Evolutionary conservation across 495 filamentous ascomycete genomes (phyloP), one percentile per base, ranked within the genome.

Genomic region (Filosporella fistucella): DNA sequence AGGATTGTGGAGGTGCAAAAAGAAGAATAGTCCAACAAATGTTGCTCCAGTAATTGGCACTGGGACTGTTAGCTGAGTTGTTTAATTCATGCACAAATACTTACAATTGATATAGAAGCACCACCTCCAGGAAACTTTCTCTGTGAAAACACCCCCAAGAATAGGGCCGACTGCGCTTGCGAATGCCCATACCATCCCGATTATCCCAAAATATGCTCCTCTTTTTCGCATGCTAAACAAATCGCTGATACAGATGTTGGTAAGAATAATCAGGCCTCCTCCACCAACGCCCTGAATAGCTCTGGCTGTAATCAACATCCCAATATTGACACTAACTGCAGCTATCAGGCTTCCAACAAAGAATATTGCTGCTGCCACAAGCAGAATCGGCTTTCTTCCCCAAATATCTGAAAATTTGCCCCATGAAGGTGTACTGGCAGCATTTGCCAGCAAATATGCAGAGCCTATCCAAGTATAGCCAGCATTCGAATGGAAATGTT

Each of bases 321-420:
- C 70, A 52, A 95, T 81, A 39, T 71, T 83, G 25, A 69, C 70
- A 14, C 82, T 75, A 25, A 89, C 56, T 1, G 77, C 89, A 45
- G 83, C 80, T 32, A 94, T 70, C 49, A 95, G 65, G 50, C 81
- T 86, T 3, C 84, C 88, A 9, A 89, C 61, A 54, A 91, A 80
- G 69, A 95, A 96, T 20, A 88, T 62, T 18, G 71, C 65, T 32
- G 84, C 87, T 28, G 88, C 86, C 1, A 82, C 43, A 9, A 96
- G 67, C 37, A 95, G 69, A 41, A 93, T 83, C 2, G 77, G 80
- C 58, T 94, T 96, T 20, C 89, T 77, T 1, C 89, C 89, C 74
- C 81, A 94, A 47, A 95, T 91, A 58, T 95, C 89, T 54, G 77
- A 83, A 29, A 91, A 64, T 60, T 89, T 89, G n/a, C 85, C 88